Evolutionary conservation across 2,329 filamentous ascomycete genomes (phyloP).

Genomic region (Berkeleyomyces rouxiae): DNA sequence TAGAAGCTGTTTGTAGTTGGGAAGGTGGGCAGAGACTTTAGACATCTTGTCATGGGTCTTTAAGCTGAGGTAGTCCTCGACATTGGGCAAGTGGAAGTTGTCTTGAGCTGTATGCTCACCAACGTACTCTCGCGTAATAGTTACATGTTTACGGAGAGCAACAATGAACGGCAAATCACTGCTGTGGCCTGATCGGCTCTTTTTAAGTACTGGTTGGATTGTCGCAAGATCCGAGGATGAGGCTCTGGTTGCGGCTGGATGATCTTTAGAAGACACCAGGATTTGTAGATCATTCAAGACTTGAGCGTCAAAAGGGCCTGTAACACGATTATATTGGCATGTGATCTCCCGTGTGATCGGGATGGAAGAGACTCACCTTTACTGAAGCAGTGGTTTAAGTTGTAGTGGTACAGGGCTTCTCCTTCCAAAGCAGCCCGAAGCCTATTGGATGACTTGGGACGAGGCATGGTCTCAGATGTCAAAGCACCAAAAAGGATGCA

Average conservation of each 20-base stretch:
- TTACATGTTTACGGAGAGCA: background rate
- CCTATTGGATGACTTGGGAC: no score
- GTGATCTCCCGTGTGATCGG: background rate
- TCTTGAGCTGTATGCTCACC: background rate
- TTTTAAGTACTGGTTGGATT: background rate
- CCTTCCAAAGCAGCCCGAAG: no score
- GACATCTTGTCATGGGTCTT: background rate
- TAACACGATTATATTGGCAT: background rate
- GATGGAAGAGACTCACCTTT: background rate
- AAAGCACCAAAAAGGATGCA: no score
- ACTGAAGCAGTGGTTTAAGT: background rate
- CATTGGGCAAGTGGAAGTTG: background rate
- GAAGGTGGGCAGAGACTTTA: background rate
- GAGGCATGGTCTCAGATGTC: no score
- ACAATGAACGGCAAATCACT: background rate
- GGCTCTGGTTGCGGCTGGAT: background rate
- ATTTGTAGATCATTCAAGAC: background rate
- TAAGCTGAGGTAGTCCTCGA: background rate
- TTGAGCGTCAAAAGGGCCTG: background rate
- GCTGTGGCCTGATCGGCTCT: background rate
- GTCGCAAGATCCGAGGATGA: background rate
- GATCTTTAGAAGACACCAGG: background rate
- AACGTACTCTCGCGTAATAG: background rate
- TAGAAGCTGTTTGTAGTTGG: background rate
- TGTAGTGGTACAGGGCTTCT: background rate